phyloP scores from a whole-genome alignment of 2,329 filamentous ascomycete species.

The Simplicillium sp. region DNA sequence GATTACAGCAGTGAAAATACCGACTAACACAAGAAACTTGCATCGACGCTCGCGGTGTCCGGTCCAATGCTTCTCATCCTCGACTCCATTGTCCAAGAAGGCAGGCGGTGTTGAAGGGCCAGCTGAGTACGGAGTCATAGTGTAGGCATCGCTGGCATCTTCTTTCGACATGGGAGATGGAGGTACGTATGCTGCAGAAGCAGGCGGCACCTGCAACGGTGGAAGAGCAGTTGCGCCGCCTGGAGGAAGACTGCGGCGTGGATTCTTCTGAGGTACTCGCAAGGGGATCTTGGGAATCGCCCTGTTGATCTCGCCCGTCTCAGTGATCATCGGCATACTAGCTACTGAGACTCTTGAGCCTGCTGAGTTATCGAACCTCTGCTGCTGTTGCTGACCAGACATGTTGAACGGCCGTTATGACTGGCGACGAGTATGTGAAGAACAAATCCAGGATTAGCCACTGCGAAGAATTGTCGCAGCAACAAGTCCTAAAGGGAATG shows the following conservation, averaged over 20 bases:
- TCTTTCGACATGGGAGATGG: neutral
- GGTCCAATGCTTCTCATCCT: constrained; percentile 9
- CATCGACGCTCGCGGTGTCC: constrained; percentile 4
- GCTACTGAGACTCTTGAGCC: constrained; percentile 15
- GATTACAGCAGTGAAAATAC: constrained; percentile 5
- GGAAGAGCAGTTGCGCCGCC: constrained; percentile 4
- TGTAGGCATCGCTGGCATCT: neutral
- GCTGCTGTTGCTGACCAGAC: neutral
- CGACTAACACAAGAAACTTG: constrained; percentile 7
- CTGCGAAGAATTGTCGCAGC: too few relatives aligned
- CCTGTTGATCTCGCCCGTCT: constrained; percentile 20
- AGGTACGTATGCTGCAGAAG: neutral
- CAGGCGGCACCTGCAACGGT: neutral
- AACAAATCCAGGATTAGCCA: neutral
- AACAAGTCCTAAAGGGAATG: too few relatives aligned
- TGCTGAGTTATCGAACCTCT: neutral
- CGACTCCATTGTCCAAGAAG: constrained; percentile 1
- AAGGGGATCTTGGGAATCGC: constrained; percentile 15
- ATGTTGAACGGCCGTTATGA: neutral
- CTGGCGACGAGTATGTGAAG: neutral
- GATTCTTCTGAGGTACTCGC: constrained; percentile 19
- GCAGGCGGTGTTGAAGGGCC: constrained; percentile 4
- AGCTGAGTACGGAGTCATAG: neutral
- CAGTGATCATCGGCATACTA: constrained; percentile 26
- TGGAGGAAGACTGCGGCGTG: constrained; percentile 13